phyloP scores from a whole-genome alignment of 331 rosid genomes.

The Erythrophleum ivorense region DNA sequence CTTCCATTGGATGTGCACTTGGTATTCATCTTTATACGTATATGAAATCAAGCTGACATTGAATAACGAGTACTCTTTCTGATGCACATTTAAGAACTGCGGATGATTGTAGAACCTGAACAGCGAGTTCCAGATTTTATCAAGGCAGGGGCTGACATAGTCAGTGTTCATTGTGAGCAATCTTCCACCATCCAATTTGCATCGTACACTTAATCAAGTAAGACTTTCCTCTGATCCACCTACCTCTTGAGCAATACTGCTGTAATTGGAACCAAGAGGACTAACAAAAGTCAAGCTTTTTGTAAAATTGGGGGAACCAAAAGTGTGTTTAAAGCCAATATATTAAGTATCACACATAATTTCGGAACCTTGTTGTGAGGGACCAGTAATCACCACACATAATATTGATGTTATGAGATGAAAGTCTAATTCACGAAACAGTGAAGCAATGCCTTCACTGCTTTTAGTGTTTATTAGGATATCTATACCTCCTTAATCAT shows the following conservation, averaged over 20 bases:
- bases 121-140: slow-evolving; percentile 95
- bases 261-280: slow-evolving; percentile 33
- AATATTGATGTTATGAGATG: neutral
- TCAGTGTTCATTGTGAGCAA: slow-evolving; percentile 94
- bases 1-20: slow-evolving; percentile 98
- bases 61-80: slow-evolving; percentile 39
- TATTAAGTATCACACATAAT: slow-evolving; percentile 26
- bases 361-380: slow-evolving; percentile 35
- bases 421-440: neutral
- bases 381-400: slow-evolving; percentile 17
- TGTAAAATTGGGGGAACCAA: neutral
- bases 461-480: slow-evolving; percentile 1
- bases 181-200: slow-evolving; percentile 97
- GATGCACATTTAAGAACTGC: slow-evolving; percentile 43
- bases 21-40: slow-evolving; percentile 59
- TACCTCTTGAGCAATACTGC: neutral
- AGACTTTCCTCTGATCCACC: slow-evolving; percentile 42
- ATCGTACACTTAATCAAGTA: slow-evolving; percentile 86
- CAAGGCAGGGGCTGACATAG: slow-evolving; percentile 99
- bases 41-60: slow-evolving; percentile 8
- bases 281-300: slow-evolving; percentile 21
- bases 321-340: slow-evolving; percentile 5
- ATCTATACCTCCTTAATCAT: slow-evolving; percentile 6
- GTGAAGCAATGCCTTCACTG: slow-evolving; percentile 16
- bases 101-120: slow-evolving; percentile 99